Base-by-base conservation (phyloP, 2,329 filamentous ascomycete species). In the Cryphonectria nitschkei region DNA sequence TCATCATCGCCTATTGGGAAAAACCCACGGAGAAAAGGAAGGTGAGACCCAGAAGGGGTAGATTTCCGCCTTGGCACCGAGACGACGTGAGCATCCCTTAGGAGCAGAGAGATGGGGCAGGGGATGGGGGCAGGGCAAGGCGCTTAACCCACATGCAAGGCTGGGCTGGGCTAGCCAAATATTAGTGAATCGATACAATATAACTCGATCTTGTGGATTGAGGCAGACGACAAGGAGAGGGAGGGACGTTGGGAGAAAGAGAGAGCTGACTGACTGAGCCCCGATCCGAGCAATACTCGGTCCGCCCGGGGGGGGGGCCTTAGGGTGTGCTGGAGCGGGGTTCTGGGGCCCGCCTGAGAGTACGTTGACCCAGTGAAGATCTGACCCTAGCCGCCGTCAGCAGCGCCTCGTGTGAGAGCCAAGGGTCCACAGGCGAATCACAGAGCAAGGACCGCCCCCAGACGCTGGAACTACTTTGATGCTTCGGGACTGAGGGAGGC, bases 391-490 rank as follows among this genome's bases (percentile, higher is more conserved):
- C 80, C 83, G 83, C 83, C 82, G 78, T 81, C 80, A 68, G 80
- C 79, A 80, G 82, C 75, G 76, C 74, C 73, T 76, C 76, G 75
- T 75, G 76, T 79, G 78, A 76, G 75, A 76, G 75, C 67, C 65
- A 73, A 61, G 64, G 41, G 39, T 37, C 46, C 43, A 14, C 69
- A 70, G 73, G 66, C 82, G 80, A 84, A 84, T 84, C 79, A 64
- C 82, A 39, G 60, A 73, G 65, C 43, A 72, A 72, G 6, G 29
- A 22, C 5, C 41, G 73, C 70, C 71, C 46, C 74, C 52, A 71
- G 70, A 70, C 75, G 76, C 76, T 79, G 82, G 81, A 78, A 82
- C 82, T 81, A 78, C 78, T 79, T 80, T 80, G 75, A 73, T 82
- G 82, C 81, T 81, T 81, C 79, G 78, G 76, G 75, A 43, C 29